These are phyloP conservation scores for Suillus occidentalis DNA, from an alignment of 768 basidiomycete species.

Conservation along the genomic window DNA sequence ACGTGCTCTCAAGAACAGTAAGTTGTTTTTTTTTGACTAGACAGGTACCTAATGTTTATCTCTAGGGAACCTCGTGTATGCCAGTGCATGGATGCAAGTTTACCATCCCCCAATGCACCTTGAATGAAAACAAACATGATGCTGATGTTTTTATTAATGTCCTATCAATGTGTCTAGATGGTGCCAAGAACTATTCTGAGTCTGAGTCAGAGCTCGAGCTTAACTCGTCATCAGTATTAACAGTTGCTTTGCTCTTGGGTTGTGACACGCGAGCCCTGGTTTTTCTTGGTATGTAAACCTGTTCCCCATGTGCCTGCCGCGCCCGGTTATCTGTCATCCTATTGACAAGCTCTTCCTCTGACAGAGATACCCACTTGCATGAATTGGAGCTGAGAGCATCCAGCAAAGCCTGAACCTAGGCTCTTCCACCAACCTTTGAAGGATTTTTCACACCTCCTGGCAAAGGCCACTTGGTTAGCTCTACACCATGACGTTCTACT, in stretches of 20 bases:
- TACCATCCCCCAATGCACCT: no score
- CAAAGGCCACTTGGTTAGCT: neutral
- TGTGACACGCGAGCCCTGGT: neutral
- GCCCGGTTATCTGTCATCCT: no score
- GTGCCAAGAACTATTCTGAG: neutral
- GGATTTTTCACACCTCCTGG: constrained; percentile 4
- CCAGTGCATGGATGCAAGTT: no score
- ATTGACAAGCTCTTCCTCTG: no score
- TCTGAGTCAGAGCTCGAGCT: neutral
- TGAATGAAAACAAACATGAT: no score
- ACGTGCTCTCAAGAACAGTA: neutral
- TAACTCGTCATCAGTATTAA: neutral
- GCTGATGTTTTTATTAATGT: neutral
- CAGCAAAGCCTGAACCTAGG: constrained; percentile 4
- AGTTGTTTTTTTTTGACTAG: neutral
- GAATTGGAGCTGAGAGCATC: neutral
- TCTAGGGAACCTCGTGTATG: neutral
- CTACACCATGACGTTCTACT: neutral
- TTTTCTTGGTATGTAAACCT: constrained; percentile 4
- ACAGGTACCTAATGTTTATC: neutral
- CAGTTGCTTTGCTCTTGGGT: neutral
- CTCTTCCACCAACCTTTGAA: constrained; percentile 5
- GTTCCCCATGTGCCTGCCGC: constrained; percentile 1
- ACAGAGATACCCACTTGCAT: no score
- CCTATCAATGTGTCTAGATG: neutral